Base-by-base conservation (phyloP, 2,329 filamentous ascomycete species). In the Amylocarpus encephaloides region DNA sequence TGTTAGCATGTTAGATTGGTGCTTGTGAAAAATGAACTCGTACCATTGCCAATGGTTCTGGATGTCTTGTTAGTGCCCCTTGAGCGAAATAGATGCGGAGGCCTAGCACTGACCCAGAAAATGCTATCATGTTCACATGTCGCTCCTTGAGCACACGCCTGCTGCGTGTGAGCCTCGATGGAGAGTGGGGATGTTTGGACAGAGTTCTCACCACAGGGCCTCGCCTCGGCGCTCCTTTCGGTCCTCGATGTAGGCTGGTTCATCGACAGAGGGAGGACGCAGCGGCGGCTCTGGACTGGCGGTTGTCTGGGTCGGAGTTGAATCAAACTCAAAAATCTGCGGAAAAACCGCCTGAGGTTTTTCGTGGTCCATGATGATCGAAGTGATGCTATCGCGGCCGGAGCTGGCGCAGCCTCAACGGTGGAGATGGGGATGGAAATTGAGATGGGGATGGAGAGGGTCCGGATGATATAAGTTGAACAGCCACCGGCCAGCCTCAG, bases 101-200 rank as follows among this genome's bases (percentile, higher is more conserved):
- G 11, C 18, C 6, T 6, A 26, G 16, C 22, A 56, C 66, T 44
- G 63, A 70, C 67, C 70, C 70, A 47, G 70, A 71, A 49, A 72
- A 71, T 29, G 70, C 68, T 53, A 72, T 72, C 70, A 71, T 72
- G 53, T 70, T 72, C 51, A 71, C 70, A 38, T 72, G 69, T 36
- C 69, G 61, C 53, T 71, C 69, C 36, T 65, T 65, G 42, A 72
- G 55, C 5, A 68, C 66, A 59, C 69, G 64, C 69, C 70, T 71
- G 42, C 9, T 46, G 36, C n/a, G 35, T 15, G 38, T 59, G 12
- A 62, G 51, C 41, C 13, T 19, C 38, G 3, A 15, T 22, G 26
- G 19, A 29, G 5, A 41, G 16, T 32, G 36, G 39, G 26, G 15
- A 48, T 26, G 6, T 19, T 26, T 19, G 9, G n/a, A 30, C 44